Base-by-base conservation (phyloP, 148 eudicot species). In the Rhododendron ferrugineum region DNA sequence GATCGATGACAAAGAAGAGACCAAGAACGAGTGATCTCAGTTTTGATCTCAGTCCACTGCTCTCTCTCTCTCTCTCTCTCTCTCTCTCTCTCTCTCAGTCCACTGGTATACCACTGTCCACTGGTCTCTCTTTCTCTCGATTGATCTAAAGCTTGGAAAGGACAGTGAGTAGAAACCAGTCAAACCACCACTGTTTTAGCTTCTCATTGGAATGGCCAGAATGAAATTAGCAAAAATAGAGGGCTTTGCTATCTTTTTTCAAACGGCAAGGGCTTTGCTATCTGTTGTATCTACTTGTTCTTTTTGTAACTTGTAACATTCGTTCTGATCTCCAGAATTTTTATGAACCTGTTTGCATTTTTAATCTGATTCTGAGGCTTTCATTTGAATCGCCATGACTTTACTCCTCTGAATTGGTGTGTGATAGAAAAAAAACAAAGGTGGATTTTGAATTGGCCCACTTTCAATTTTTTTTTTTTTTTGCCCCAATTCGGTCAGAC, bases 131-230 rank as follows among this genome's bases (percentile, higher is more conserved):
- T n/a, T n/a, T n/a, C n/a, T n/a, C n/a, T n/a, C n/a, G n/a, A n/a
- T n/a, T n/a, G 93, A 91, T 90, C 97, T 50, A 95, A 93, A 90
- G 90, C 90, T 87, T 91, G 82, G 83, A 93, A 95, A 90, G 98
- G 89, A 56, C 89, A 91, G 88, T 95, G 92, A 93, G 89, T 60
- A 1, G 84, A 44, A 68, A 34, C 36, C n/a, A n/a, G n/a, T n/a
- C n/a, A n/a, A n/a, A n/a, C n/a, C n/a, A n/a, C n/a, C 40, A 42
- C 85, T 47, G 74, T 78, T 82, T n/a, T 11, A 8, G 47, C 83
- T 66, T 58, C 26, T 56, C n/a, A 64, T 79, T 37, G 47, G 6
- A 79, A 56, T 64, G 52, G 23, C 47, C 74, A 75, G 32, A 50
- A 44, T 66, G 84, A 77, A 81, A 47, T 78, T 81, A 30, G 44